Evolutionary conservation across 2,329 filamentous ascomycete species (phyloP).

Genomic region (Intubia oerlemansii): DNA sequence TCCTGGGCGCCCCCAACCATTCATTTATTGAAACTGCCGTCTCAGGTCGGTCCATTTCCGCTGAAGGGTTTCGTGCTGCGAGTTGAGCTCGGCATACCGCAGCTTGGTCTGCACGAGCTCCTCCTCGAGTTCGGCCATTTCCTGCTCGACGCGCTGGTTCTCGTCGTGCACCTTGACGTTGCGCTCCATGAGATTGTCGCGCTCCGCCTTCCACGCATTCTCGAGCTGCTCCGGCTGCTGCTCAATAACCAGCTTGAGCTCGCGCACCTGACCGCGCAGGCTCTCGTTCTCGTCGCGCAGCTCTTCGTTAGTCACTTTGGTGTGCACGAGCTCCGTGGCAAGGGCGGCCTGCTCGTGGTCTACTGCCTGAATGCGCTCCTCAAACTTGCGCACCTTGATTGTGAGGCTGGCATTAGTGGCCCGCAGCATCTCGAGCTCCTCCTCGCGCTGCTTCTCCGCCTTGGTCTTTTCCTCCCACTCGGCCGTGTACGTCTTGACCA

Average conservation of each 20-base stretch:
- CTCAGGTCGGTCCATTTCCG: constrained; percentile 61
- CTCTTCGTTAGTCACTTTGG: constrained; percentile 85
- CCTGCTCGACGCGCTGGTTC: constrained; percentile 72
- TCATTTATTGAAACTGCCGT: constrained; percentile 27
- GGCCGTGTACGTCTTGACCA: constrained; percentile 55
- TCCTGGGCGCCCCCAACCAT: too few relatives aligned
- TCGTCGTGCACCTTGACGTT: constrained; percentile 90
- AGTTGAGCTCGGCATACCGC: constrained; percentile 77
- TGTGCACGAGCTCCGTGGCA: constrained; percentile 75
- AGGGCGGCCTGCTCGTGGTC: constrained; percentile 82
- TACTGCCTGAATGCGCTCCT: constrained; percentile 70
- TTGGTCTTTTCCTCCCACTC: constrained; percentile 89
- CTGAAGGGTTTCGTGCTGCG: constrained; percentile 47
- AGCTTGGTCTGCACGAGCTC: constrained; percentile 86
- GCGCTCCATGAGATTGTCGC: constrained; percentile 77
- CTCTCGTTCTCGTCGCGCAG: constrained; percentile 79
- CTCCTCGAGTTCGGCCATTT: constrained; percentile 79
- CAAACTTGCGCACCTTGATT: constrained; percentile 62
- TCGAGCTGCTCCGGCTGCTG: constrained; percentile 81
- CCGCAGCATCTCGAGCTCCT: constrained; percentile 56
- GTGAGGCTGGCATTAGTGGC: constrained; percentile 43
- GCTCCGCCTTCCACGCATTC: constrained; percentile 57
- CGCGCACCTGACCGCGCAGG: constrained; percentile 62
- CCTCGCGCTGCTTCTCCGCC: constrained; percentile 61
- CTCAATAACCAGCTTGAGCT: constrained; percentile 72